Evolutionary conservation across 495 filamentous ascomycete species (phyloP).

Genomic region (Haplographium delicatum): DNA sequence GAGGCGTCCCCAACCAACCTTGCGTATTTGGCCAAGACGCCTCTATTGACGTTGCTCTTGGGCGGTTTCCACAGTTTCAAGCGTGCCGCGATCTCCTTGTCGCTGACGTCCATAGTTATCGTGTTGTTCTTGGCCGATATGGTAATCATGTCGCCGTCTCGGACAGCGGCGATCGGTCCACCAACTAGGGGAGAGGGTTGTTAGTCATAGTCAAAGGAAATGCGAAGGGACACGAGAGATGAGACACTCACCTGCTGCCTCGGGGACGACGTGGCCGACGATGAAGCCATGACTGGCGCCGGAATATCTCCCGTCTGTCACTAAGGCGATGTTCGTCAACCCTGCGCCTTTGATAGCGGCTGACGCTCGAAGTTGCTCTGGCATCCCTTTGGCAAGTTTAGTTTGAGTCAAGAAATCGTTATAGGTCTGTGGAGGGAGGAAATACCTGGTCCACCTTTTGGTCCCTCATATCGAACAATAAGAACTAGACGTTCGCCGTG

Average conservation of each 20-base stretch:
- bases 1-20: slow-evolving; percentile 49
- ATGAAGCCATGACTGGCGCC: slow-evolving; percentile 95
- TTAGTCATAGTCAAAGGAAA: no score
- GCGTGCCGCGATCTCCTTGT: slow-evolving; percentile 65
- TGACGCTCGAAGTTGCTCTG: slow-evolving; percentile 80
- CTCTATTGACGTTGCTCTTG: slow-evolving; percentile 69
- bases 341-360: slow-evolving; percentile 92
- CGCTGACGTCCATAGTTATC: slow-evolving; percentile 67
- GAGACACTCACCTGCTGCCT: slow-evolving; percentile 49
- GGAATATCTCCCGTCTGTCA: slow-evolving; percentile 89
- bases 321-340: slow-evolving; percentile 80
- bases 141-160: slow-evolving; percentile 76
- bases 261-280: slow-evolving; percentile 89
- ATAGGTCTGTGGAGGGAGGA: no score
- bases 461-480: slow-evolving; percentile 91
- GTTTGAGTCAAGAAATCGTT: no score
- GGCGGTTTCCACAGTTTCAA: slow-evolving; percentile 70
- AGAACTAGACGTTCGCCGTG: slow-evolving; percentile 81
- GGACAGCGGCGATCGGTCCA: slow-evolving; percentile 76
- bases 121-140: slow-evolving; percentile 81
- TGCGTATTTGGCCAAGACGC: slow-evolving; percentile 88
- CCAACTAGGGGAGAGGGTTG: no score
- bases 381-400: no score
- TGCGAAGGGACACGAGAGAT: slow-evolving; percentile 13
- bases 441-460: slow-evolving; percentile 89